phyloP scores from a whole-genome alignment of 2,329 filamentous ascomycete genomes.

The Eurotiales sp. region DNA sequence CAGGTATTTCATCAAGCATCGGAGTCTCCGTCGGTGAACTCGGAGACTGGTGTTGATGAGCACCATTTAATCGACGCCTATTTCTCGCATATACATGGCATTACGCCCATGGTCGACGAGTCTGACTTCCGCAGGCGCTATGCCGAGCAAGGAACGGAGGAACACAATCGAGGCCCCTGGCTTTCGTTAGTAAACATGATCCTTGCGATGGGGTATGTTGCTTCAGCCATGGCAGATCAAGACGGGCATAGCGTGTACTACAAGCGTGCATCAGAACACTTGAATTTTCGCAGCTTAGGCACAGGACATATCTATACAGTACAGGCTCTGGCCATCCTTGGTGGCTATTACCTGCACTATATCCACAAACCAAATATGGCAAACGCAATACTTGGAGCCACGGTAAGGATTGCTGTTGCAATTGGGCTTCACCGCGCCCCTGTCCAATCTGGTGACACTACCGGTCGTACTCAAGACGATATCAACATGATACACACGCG shows the following conservation, averaged over 20 bases:
- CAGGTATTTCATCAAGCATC: neutral
- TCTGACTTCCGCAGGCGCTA: constrained; percentile 17
- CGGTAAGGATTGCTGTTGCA: constrained; percentile 20
- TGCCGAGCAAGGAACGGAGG: constrained; percentile 10
- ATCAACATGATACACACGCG: constrained; percentile 15
- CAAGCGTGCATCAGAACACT: constrained; percentile 16
- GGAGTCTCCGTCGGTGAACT: neutral
- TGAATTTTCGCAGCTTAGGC: constrained; percentile 20
- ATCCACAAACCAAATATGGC: constrained; percentile 22
- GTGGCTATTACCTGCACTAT: constrained; percentile 21
- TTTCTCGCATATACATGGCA: constrained; percentile 18
- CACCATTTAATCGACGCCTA: constrained; percentile 18
- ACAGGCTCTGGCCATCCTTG: constrained; percentile 21
- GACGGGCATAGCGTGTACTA: constrained; percentile 19
- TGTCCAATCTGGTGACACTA: neutral
- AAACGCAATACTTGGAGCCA: constrained; percentile 20
- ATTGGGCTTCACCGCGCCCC: constrained; percentile 17
- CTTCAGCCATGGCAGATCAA: constrained; percentile 13
- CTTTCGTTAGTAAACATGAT: constrained; percentile 23
- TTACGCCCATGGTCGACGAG: constrained; percentile 21
- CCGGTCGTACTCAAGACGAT: neutral
- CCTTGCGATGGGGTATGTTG: constrained; percentile 20
- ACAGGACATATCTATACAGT: constrained; percentile 18
- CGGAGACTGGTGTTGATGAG: neutral
- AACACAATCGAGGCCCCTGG: constrained; percentile 17